These are phyloP conservation scores for Lumnitzera littorea DNA, from an alignment of 345 rosid species.

Conservation along the genomic window DNA sequence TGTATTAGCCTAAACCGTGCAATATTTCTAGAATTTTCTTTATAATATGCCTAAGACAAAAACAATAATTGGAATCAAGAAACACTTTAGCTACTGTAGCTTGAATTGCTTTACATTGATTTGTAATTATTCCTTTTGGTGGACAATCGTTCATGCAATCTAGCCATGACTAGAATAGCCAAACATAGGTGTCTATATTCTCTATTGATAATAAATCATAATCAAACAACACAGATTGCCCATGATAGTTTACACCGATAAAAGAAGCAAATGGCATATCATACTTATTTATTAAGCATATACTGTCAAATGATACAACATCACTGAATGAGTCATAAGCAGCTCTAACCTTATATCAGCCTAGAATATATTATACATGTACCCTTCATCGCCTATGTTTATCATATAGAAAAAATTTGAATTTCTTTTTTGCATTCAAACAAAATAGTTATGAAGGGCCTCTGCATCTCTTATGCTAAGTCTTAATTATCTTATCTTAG, in stretches of 20 bases:
- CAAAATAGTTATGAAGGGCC: conserved; percentile 36
- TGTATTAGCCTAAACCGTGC: conserved; percentile 24
- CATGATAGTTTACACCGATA: conserved; percentile 49
- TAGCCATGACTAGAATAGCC: conserved; percentile 59
- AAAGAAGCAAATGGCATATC: conserved; percentile 39
- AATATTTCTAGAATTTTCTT: conserved; percentile 30
- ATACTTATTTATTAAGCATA: conserved; percentile 30
- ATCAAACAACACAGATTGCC: conserved; percentile 38
- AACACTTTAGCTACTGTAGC: conserved; percentile 39
- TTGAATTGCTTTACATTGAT: conserved; percentile 31
- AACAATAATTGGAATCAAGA: conserved; percentile 44
- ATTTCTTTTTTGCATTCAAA: conserved; percentile 29
- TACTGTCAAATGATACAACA: conserved; percentile 36
- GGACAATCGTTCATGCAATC: conserved; percentile 44
- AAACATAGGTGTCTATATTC: conserved; percentile 34
- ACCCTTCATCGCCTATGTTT: conserved; percentile 45
- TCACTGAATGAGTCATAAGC: conserved; percentile 37
- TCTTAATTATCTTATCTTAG: conserved; percentile 26
- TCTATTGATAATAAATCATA: conserved; percentile 43
- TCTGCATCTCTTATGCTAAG: conserved; percentile 42
- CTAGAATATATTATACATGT: conserved; percentile 42
- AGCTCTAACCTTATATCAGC: conserved; percentile 29
- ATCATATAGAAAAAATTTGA: conserved; percentile 45
- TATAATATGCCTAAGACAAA: conserved; percentile 27
- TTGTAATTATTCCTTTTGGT: conserved; percentile 39